Conservation (phyloP, 2,329 filamentous ascomycete species). For the Magnaporthiopsis incrustans region DNA sequence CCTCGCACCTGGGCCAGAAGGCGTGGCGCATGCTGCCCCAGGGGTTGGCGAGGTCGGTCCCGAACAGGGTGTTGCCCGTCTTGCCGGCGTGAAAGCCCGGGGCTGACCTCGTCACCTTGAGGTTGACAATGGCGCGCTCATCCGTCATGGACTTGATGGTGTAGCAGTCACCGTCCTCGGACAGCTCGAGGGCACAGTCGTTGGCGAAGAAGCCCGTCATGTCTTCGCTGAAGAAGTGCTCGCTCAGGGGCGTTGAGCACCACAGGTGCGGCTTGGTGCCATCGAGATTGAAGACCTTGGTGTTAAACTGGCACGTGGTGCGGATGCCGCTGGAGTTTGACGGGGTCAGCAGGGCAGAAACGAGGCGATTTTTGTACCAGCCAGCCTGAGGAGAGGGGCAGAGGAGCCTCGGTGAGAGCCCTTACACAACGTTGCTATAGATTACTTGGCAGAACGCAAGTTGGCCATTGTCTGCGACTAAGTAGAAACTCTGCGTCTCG, state of each 20-base stretch:
- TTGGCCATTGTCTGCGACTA: slow-evolving; percentile 70
- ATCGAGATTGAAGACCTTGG: slow-evolving; percentile 79
- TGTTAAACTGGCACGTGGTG: slow-evolving; percentile 88
- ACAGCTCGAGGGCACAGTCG: slow-evolving; percentile 76
- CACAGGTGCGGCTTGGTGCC: slow-evolving; percentile 68
- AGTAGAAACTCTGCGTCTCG: slow-evolving; percentile 92
- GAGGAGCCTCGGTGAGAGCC: not conserved
- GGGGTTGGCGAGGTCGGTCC: slow-evolving; percentile 75
- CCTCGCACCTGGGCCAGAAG: slow-evolving; percentile 85
- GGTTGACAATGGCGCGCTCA: slow-evolving; percentile 70
- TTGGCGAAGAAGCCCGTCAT: slow-evolving; percentile 80
- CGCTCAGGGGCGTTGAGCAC: slow-evolving; percentile 70
- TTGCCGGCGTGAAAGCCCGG: slow-evolving; percentile 82
- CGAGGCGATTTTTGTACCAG: not conserved
- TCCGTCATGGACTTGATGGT: slow-evolving; percentile 87
- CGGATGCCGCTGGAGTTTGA: slow-evolving; percentile 63
- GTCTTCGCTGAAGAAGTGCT: slow-evolving; percentile 78
- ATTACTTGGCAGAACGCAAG: slow-evolving; percentile 82
- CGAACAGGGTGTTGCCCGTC: slow-evolving; percentile 76
- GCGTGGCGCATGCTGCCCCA: slow-evolving; percentile 90
- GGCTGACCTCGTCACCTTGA: slow-evolving; percentile 67
- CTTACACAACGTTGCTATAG: slow-evolving; percentile 94
- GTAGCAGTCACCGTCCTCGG: slow-evolving; percentile 74
- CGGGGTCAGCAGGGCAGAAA: not conserved
- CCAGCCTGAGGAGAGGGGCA: slow-evolving; percentile 13